Conservation (phyloP, 371 early-diverging fungal species). For the Gilbertella persicaria region DNA sequence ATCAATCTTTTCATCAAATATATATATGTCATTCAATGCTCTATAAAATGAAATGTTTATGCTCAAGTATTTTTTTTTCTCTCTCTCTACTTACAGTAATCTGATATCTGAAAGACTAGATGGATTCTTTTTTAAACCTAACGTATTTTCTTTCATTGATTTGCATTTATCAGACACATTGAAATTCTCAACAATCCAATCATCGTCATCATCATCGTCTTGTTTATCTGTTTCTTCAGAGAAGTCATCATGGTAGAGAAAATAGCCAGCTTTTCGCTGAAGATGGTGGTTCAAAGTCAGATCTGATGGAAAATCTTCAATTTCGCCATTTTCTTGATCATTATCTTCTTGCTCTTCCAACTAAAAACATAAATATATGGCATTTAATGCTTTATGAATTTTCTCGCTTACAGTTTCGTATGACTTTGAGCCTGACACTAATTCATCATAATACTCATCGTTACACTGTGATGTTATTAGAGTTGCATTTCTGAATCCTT, state of each 20-base stretch:
- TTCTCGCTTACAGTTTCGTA: conserved; percentile 13
- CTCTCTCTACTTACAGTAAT: conserved; percentile 22
- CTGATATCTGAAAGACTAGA: conserved; percentile 18
- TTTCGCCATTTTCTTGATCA: conserved; percentile 3
- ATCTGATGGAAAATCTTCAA: conserved; percentile 16
- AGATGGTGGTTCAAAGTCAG: conserved; percentile 13
- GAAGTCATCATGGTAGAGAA: conserved; percentile 12
- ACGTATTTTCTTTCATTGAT: conserved; percentile 16
- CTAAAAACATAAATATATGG: conserved; percentile 3
- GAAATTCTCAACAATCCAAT: conserved; percentile 16
- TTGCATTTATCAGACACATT: conserved; percentile 19
- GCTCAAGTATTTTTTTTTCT: conserved; percentile 14
- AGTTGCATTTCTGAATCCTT: conserved; percentile 13
- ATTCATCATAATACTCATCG: conserved; percentile 15
- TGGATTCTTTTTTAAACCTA: conserved; percentile 17
- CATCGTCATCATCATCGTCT: conserved; percentile 9
- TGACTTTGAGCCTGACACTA: conserved; percentile 16
- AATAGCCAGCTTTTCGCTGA: conserved; percentile 12
- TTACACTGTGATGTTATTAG: conserved; percentile 13
- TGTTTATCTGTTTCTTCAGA: conserved; percentile 10
- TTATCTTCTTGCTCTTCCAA: conserved; percentile 3
- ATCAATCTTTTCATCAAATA: conserved; percentile 22
- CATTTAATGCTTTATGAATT: conserved; percentile 6
- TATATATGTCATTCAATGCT: conserved; percentile 18
- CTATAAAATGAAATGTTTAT: conserved; percentile 19